Evolutionary conservation across 805 yeast species (phyloP), one percentile per base, ranked within the genome.

Genomic region (Dipodascopsis uninucleata): DNA sequence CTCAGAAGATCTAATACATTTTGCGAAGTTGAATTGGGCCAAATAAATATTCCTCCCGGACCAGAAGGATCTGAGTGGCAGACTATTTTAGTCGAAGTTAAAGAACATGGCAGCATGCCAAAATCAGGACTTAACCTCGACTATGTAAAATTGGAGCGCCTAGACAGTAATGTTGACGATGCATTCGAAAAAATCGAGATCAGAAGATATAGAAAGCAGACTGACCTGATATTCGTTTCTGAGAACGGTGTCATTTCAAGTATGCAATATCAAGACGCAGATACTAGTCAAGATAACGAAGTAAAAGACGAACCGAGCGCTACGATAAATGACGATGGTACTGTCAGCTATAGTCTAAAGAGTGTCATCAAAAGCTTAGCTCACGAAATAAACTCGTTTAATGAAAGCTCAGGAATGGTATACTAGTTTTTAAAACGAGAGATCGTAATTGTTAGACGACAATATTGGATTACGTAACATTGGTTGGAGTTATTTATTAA

Each of bases 21-120:
- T 47, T 33, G 37, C 17, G 54, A 49, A 22, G 52, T 41, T 9
- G 43, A 47, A 20, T 26, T 46, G 22, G 33, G 45, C 6, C 43
- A 47, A 26, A 39, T 49, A 20, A 33, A 26, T 6, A 33, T 49
- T 14, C 47, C 52, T 3, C 20, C 31, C 5, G 35, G 28, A 20
- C 16, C 17, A 22, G 45, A 25, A 22, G 36, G 24, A 9, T 37
- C 33, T 12, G 45, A 44, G 18, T 49, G 53, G 53, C 53, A 35
- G 9, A 38, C 41, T 3, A 29, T 49, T 14, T 29, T 49, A 29
- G 31, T 49, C 8, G 53, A 49, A 14, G 37, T 46, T 5, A 29
- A 33, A 22, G 53, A 49, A 24, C 38, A 44, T n/a, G 53, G 53
- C 2, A 39, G 31, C 7, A 16, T 8, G 3, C 17, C 22, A 4